These are phyloP conservation scores for Mycena indigotica DNA, from an alignment of 768 basidiomycete species.

Conservation along the genomic window DNA sequence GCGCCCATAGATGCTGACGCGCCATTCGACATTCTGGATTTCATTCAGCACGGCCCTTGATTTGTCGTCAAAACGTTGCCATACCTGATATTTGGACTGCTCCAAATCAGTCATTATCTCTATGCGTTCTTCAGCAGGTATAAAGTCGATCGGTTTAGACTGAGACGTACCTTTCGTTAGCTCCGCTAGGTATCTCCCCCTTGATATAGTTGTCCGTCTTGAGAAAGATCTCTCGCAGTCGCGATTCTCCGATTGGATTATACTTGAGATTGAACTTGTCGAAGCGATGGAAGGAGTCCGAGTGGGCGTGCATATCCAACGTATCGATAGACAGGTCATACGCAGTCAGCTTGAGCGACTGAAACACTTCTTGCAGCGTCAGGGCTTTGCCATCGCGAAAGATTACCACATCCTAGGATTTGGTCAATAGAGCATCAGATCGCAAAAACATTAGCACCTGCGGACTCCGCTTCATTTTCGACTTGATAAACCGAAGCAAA, in stretches of 20 bases:
- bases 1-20: conserved; percentile 93
- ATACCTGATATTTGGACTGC: conserved; percentile 96
- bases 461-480: conserved; percentile 91
- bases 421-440: neutral
- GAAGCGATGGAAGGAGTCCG: conserved; percentile 97
- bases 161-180: conserved; percentile 72
- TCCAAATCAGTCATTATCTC: conserved; percentile 98
- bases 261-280: conserved; percentile 99
- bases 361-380: conserved; percentile 92
- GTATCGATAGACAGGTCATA: conserved; percentile 99
- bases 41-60: neutral
- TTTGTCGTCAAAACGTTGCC: conserved; percentile 4
- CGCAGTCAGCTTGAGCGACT: conserved; percentile 90
- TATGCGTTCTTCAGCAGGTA: conserved; percentile 35
- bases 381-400: conserved; percentile 90
- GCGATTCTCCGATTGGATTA: conserved; percentile 93
- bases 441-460: conserved; percentile 49
- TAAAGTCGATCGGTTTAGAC: neutral
- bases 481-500: conserved; percentile 95
- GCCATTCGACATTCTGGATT: conserved; percentile 92
- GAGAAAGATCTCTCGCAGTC: conserved; percentile 94
- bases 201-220: conserved; percentile 96
- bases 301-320: conserved; percentile 98
- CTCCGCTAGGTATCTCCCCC: conserved; percentile 92
- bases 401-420: conserved; percentile 84